Evolutionary conservation across 257 asterid species (phyloP).

Genomic region (Primulina tabacum): DNA sequence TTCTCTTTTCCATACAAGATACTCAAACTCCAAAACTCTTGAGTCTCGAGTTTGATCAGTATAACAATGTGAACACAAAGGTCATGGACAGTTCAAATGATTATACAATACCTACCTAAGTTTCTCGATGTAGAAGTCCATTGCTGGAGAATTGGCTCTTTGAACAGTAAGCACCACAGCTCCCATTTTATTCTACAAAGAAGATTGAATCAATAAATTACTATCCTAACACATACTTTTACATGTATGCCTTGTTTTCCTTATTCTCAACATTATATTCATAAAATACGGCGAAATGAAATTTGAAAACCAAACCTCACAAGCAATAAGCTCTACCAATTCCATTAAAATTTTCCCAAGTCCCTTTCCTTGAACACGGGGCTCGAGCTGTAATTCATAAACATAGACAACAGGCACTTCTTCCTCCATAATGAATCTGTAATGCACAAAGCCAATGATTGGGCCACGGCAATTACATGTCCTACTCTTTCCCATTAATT

Average conservation of each 20-base stretch:
- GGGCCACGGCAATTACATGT: constrained; percentile 35
- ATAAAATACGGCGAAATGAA: not conserved
- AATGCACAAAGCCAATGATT: constrained; percentile 80
- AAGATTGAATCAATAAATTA: constrained; percentile 21
- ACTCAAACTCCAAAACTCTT: constrained; percentile 3
- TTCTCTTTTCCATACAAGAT: constrained; percentile 13
- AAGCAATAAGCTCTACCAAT: constrained; percentile 74
- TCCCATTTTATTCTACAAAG: constrained; percentile 63
- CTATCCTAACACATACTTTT: constrained; percentile 7
- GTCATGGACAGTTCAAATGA: constrained; percentile 11
- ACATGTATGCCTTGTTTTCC: constrained; percentile 8
- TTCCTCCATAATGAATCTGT: constrained; percentile 75
- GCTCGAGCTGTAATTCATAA: constrained; percentile 85
- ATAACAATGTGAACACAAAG: not conserved
- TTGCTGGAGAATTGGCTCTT: constrained; percentile 61
- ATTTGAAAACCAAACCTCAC: constrained; percentile 41
- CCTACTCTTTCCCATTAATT: constrained; percentile 25
- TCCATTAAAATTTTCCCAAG: constrained; percentile 76
- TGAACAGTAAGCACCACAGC: constrained; percentile 93
- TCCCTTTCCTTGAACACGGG: constrained; percentile 79
- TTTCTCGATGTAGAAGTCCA: constrained; percentile 61
- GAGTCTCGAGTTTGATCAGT: not conserved
- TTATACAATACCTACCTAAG: constrained; percentile 42
- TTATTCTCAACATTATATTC: not conserved
- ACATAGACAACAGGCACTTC: constrained; percentile 88